A percentile compares a stretch with the other conserved stretches of the same genome.
Conservation (phyloP, 2,329 filamentous ascomycete species). For the Trichoderma harzianum region DNA sequence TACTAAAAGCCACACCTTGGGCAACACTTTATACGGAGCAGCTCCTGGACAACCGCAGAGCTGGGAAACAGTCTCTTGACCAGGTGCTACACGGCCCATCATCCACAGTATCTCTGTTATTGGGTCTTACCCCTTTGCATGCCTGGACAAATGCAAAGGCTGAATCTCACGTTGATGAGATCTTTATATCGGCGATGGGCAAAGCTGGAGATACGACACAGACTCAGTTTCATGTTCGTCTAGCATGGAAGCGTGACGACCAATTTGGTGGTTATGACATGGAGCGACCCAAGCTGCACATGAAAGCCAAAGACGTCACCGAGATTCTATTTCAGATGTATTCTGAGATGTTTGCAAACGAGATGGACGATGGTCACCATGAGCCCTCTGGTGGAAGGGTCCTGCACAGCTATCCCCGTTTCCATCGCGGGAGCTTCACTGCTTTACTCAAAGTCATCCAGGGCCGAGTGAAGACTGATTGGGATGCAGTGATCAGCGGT, state of each 20-base stretch:
- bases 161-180: constrained; percentile 39
- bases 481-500: constrained; percentile 28
- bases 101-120: constrained; percentile 44
- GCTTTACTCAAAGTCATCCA: constrained; percentile 38
- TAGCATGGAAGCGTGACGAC: constrained; percentile 37
- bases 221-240: constrained; percentile 28
- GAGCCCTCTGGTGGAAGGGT: not conserved
- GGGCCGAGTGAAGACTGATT: constrained; percentile 35
- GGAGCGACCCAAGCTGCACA: constrained; percentile 27
- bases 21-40: constrained; percentile 50
- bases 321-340: constrained; percentile 42
- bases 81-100: constrained; percentile 46
- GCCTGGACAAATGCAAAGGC: constrained; percentile 49
- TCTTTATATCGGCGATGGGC: constrained; percentile 23
- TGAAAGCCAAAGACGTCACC: constrained; percentile 39
- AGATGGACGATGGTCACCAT: not conserved
- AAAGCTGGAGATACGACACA: not conserved
- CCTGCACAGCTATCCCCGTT: constrained; percentile 27
- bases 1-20: constrained; percentile 43
- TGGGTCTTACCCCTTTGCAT: constrained; percentile 49
- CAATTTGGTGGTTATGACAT: constrained; percentile 27
- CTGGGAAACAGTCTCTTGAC: constrained; percentile 33
- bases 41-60: constrained; percentile 33
- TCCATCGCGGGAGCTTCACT: constrained; percentile 39
- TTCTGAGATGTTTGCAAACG: constrained; percentile 42